These are phyloP conservation scores for Flaveria linearis DNA, from an alignment of 129 eudicot genomes.

Conservation along the genomic window DNA sequence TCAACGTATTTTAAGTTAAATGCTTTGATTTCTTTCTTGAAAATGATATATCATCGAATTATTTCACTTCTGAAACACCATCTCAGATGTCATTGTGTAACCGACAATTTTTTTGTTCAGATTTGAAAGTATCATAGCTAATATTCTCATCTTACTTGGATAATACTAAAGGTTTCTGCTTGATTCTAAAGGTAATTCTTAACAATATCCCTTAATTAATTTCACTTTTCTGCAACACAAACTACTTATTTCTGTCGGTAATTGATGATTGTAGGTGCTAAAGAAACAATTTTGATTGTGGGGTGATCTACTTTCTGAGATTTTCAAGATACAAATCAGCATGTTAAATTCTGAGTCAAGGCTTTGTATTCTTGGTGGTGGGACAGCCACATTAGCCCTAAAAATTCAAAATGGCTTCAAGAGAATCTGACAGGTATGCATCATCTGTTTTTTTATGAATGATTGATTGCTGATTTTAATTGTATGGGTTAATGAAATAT, in stretches of 20 bases:
- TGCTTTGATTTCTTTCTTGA: not conserved
- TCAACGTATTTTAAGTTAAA: not conserved
- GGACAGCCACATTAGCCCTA: constrained; percentile 98
- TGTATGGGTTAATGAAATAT: not conserved
- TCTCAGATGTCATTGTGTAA: constrained; percentile 10
- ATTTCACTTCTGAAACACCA: not conserved
- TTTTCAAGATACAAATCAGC: constrained; percentile 37
- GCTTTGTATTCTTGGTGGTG: constrained; percentile 97
- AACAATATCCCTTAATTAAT: constrained; percentile 18
- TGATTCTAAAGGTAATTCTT: constrained; percentile 18
- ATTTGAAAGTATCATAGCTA: constrained; percentile 7
- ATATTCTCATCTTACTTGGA: constrained; percentile 15
- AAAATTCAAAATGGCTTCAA: constrained; percentile 99
- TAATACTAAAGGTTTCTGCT: not conserved
- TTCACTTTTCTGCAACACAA: not conserved
- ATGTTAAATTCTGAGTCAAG: constrained; percentile 62
- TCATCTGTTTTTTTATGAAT: not conserved
- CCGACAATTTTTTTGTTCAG: constrained; percentile 15
- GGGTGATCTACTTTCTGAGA: constrained; percentile 36
- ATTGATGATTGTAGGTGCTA: not conserved
- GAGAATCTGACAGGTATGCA: constrained; percentile 85
- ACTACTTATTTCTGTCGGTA: not conserved
- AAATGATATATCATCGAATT: constrained; percentile 18
- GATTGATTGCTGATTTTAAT: not conserved
- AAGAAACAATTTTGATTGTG: constrained; percentile 20